Conservation (phyloP, 805 yeast species). For the Myxozyma mucilagina region DNA sequence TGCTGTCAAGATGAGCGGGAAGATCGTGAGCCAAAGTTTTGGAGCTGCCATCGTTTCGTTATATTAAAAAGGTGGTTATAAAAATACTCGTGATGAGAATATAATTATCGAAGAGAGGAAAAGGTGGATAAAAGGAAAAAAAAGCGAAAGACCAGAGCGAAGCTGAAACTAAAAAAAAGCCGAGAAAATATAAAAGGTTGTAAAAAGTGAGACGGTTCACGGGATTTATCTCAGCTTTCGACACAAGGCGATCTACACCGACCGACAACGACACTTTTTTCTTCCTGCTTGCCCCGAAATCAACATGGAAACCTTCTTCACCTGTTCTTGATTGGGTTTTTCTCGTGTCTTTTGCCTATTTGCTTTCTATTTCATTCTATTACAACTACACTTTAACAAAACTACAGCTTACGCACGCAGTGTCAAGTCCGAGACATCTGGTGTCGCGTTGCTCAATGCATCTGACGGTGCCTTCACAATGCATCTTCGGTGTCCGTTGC, state of each 20-base stretch:
- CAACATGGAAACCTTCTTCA: no score
- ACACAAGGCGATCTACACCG: background rate
- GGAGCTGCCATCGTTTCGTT: conserved; percentile 14
- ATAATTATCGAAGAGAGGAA: background rate
- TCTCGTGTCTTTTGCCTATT: no score
- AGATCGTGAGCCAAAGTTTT: conserved; percentile 7
- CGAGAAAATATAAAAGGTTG: background rate
- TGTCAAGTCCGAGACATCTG: no score
- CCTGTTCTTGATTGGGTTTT: no score
- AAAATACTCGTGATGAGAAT: no score
- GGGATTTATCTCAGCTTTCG: background rate
- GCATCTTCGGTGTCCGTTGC: background rate
- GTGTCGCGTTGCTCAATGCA: no score
- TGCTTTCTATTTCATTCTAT: no score
- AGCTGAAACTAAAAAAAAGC: background rate
- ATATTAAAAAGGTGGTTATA: no score
- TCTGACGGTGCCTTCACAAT: background rate
- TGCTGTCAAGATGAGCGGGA: conserved; percentile 27
- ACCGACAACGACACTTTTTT: no score
- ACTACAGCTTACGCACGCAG: no score
- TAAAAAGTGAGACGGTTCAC: background rate
- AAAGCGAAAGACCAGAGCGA: background rate
- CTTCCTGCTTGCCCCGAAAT: no score
- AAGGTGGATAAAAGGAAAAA: background rate
- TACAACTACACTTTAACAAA: no score